A percentile compares a stretch with the other conserved stretches of the same genome.
Conservation (phyloP, 2,329 filamentous ascomycete species). For the Dendryphion nanum region DNA sequence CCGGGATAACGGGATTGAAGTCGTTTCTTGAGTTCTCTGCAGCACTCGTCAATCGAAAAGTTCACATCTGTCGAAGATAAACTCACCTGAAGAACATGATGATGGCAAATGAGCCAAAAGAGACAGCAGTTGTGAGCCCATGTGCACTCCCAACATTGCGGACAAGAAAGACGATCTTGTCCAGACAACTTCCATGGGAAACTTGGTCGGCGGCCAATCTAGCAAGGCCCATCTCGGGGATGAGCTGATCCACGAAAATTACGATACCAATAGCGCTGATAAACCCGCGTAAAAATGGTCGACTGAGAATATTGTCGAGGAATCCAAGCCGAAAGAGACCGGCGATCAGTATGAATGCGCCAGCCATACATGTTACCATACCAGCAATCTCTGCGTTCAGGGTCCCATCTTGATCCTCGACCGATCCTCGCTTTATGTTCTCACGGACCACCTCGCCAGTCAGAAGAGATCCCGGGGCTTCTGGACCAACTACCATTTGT, state of each 20-base stretch:
- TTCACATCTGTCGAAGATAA: neutral
- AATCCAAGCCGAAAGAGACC: conserved; percentile 86
- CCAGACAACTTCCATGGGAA: conserved; percentile 78
- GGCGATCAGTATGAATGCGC: conserved; percentile 82
- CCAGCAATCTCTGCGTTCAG: conserved; percentile 83
- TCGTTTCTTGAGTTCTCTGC: conserved; percentile 74
- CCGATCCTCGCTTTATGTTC: conserved; percentile 68
- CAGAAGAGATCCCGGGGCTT: conserved; percentile 88
- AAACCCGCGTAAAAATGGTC: conserved; percentile 90
- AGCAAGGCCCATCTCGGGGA: conserved; percentile 81
- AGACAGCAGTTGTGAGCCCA: conserved; percentile 71
- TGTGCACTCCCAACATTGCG: conserved; percentile 66
- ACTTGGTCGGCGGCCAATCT: conserved; percentile 66
- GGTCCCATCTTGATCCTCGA: conserved; percentile 64
- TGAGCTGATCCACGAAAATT: conserved; percentile 90
- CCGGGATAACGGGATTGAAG: conserved; percentile 75
- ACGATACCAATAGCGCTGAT: conserved; percentile 97
- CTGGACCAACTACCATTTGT: conserved; percentile 90
- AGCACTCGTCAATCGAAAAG: conserved; percentile 4
- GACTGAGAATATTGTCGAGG: conserved; percentile 87
- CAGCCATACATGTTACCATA: conserved; percentile 82
- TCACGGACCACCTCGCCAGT: conserved; percentile 82
- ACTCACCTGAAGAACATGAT: conserved; percentile 86
- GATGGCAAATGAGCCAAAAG: conserved; percentile 75
- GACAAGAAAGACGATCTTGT: conserved; percentile 80